Evolutionary conservation across 2,329 filamentous ascomycete species (phyloP).

Genomic region (Colletotrichum sp.): DNA sequence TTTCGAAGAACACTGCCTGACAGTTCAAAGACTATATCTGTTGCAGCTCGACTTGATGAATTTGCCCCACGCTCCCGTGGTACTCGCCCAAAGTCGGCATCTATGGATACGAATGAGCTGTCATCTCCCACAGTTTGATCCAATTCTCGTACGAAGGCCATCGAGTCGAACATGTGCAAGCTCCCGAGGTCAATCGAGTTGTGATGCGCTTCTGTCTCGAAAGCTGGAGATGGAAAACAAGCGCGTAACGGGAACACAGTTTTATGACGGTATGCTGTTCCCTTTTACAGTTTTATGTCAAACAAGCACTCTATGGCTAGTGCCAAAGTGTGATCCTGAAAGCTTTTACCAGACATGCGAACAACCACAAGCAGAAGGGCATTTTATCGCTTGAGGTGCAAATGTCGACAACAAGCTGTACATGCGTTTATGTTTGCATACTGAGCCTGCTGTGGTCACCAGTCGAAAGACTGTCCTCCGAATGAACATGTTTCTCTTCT

Average conservation of each 20-base stretch:
- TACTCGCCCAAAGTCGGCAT: neutral
- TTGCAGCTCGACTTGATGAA: neutral
- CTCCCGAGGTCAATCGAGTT: neutral
- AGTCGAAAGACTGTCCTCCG: no score
- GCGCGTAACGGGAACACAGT: no score
- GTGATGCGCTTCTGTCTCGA: neutral
- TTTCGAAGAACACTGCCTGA: neutral
- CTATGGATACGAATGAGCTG: neutral
- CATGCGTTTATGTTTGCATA: neutral
- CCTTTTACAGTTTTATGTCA: neutral
- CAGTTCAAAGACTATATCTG: neutral
- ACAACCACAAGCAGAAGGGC: neutral
- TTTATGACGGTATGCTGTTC: neutral
- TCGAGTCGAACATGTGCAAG: rapidly evolving
- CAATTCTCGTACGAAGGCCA: neutral
- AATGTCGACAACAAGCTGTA: neutral
- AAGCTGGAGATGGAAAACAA: neutral
- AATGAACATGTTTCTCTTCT: no score
- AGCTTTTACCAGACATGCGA: neutral
- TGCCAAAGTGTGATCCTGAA: neutral
- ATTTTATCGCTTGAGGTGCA: neutral
- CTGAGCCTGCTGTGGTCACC: neutral
- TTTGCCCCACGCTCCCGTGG: rapidly evolving
- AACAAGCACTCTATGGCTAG: neutral
- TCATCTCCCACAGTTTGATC: neutral